Percentiles rank a stretch among this genome's conserved stretches.
These are phyloP conservation scores for Cercospora zeina DNA, from an alignment of 2,329 filamentous ascomycete genomes.

Conservation along the genomic window DNA sequence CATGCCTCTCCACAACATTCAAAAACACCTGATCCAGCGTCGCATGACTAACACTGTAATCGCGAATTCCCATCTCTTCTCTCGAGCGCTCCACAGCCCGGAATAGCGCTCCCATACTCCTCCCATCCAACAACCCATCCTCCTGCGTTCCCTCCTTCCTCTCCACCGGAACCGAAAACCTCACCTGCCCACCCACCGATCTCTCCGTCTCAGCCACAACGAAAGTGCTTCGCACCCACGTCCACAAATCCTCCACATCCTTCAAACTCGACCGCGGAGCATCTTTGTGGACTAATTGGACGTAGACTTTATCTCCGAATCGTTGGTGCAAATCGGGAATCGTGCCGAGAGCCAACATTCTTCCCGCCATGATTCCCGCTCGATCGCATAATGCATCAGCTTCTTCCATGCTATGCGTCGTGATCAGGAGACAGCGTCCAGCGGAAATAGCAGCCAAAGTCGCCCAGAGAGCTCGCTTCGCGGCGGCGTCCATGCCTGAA, in stretches of 20 bases:
- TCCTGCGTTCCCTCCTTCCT: background rate
- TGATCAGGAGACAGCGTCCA: conserved; percentile 79
- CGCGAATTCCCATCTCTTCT: conserved; percentile 67
- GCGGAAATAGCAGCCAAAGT: conserved; percentile 70
- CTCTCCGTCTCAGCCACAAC: conserved; percentile 66
- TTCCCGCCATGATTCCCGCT: conserved; percentile 73
- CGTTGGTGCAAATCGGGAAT: conserved; percentile 67
- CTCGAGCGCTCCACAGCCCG: conserved; percentile 69
- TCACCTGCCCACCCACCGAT: conserved; percentile 75
- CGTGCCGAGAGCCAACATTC: conserved; percentile 79
- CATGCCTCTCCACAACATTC: conserved; percentile 64
- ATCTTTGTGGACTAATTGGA: conserved; percentile 72
- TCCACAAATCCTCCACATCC: conserved; percentile 64
- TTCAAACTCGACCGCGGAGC: conserved; percentile 68
- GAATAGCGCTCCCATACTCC: conserved; percentile 52
- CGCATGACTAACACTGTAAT: conserved; percentile 80
- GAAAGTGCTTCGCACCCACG: conserved; percentile 64
- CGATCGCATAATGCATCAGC: conserved; percentile 79
- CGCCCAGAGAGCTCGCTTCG: conserved; percentile 86
- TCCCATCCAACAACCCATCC: conserved; percentile 21
- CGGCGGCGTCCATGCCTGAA: conserved; percentile 81
- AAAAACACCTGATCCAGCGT: conserved; percentile 88
- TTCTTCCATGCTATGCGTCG: conserved; percentile 92
- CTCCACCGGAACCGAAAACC: conserved; percentile 65
- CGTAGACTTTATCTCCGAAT: conserved; percentile 67